Evolutionary conservation across 2,329 filamentous ascomycete genomes (phyloP).

Genomic region (Xylariaceae sp.): DNA sequence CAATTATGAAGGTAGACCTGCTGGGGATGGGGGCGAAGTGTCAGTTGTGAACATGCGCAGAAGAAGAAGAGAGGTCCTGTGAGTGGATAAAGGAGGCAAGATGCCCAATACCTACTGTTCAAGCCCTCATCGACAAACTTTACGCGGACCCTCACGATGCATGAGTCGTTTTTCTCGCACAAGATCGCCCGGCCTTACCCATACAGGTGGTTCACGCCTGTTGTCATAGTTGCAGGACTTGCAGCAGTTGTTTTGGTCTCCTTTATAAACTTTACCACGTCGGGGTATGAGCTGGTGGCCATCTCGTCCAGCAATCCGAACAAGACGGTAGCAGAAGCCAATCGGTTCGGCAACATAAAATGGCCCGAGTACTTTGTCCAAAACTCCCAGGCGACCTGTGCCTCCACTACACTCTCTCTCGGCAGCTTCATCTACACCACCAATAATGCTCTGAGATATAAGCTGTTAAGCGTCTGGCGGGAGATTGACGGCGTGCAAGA

Average conservation of each 20-base stretch:
- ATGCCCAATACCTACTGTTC: too few species aligned
- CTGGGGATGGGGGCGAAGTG: too few species aligned
- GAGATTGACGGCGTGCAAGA: constrained; percentile 1
- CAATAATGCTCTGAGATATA: constrained; percentile 13
- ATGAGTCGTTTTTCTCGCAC: constrained; percentile 10
- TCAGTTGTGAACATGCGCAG: too few species aligned
- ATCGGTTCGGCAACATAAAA: not conserved
- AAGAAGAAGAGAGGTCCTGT: too few species aligned
- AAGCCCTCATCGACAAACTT: too few species aligned
- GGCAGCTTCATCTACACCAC: constrained; percentile 11
- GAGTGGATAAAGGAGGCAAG: too few species aligned
- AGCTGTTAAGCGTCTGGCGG: constrained; percentile 8
- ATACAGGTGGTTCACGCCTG: constrained; percentile 19
- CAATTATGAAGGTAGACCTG: too few species aligned
- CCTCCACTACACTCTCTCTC: constrained; percentile 5
- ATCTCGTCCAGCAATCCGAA: constrained; percentile 2
- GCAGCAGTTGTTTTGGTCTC: constrained; percentile 13
- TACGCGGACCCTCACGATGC: too few species aligned
- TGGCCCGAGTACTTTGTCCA: not conserved
- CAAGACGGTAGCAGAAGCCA: not conserved
- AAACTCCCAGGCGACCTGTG: constrained; percentile 4
- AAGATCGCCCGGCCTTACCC: constrained; percentile 13
- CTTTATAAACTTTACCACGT: constrained; percentile 7
- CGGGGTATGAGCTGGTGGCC: constrained; percentile 9
- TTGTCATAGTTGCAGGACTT: constrained; percentile 11